Evolutionary conservation across 352 stramenopile genomes (phyloP), one percentile per base, ranked within the genome.

Genomic region (Vaucheria bursata): DNA sequence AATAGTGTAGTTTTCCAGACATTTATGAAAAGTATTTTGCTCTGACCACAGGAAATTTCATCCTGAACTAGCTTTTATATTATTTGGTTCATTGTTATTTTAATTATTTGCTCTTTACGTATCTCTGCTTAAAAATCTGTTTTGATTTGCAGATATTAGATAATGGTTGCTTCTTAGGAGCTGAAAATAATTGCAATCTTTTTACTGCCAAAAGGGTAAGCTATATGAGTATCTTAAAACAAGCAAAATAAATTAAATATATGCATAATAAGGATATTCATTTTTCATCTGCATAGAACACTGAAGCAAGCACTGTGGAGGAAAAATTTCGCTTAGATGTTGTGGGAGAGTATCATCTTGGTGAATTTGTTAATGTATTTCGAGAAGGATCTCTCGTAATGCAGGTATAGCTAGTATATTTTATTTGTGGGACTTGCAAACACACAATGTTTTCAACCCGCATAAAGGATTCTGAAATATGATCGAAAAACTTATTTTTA

Each of bases 301-400:
- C 87, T 64, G 91, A 91, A 18, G 91, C 91, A 0, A 88, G 89
- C 0, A 95, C 91, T 0, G 92, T 96, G 71, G 92, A 97, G 88
- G 92, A 96, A 70, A 87, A 90, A 2, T 86, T 86, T 0, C 90
- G 91, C n/a, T 83, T 97, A n/a, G 90, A 96, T 74, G 92, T 91
- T 0, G 86, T 93, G 5, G 91, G 91, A n/a, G 90, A 97, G 79
- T 97, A 91, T 71, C 92, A 97, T 75, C 31, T 97, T 0, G 92
- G 92, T n/a, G 92, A 97, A 69, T 97, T 96, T 69, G 89, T 97
- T 7, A 97, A 97, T 79, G 89, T 90, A 2, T 96, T 97, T 78
- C 86, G 87, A 35, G 89, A 90, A 79, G 92, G 92, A 37, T 96
- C 90, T 1, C 86, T 97, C 0, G 91, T 96, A 35, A 97, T 97